phyloP scores from a whole-genome alignment of 805 yeast genomes.

The Torulaspora delbrueckii region DNA sequence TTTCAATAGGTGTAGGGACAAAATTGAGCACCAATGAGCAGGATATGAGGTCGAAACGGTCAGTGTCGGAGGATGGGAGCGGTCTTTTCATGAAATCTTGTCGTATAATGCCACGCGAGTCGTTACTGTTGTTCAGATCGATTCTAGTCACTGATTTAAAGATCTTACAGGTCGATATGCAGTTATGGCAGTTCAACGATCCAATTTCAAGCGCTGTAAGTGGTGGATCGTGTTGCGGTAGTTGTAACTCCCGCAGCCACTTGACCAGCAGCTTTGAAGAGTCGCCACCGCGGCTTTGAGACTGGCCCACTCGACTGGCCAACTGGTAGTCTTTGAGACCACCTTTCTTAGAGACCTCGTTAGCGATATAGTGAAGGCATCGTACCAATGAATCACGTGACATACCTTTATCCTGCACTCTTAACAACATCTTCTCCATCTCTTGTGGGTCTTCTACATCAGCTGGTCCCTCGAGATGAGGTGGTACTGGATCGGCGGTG shows the following conservation, averaged over 20 bases:
- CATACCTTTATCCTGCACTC: constrained; percentile 9
- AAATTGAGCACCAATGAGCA: constrained; percentile 86
- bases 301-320: constrained; percentile 86
- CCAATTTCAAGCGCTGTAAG: constrained; percentile 75
- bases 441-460: constrained; percentile 5
- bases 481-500: constrained; percentile 8
- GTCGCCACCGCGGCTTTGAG: constrained; percentile 77
- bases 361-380: constrained; percentile 51
- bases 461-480: neutral
- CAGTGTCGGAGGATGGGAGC: constrained; percentile 43
- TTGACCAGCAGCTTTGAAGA: constrained; percentile 76
- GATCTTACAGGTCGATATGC: constrained; percentile 54
- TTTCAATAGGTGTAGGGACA: constrained; percentile 61
- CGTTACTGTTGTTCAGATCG: constrained; percentile 69
- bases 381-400: constrained; percentile 18
- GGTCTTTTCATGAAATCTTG: constrained; percentile 85
- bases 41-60: constrained; percentile 61
- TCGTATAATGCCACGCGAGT: constrained; percentile 57
- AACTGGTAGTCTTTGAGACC: constrained; percentile 76
- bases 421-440: constrained; percentile 15
- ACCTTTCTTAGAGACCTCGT: constrained; percentile 60
- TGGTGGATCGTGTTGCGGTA: constrained; percentile 3
- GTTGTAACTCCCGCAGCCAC: constrained; percentile 51
- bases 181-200: constrained; percentile 62
- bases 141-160: constrained; percentile 56